Evolutionary conservation across 225 moss, liverwort and hornwort genomes (phyloP), one percentile per base, ranked within the genome.

Genomic region (Anthoceros angustus): DNA sequence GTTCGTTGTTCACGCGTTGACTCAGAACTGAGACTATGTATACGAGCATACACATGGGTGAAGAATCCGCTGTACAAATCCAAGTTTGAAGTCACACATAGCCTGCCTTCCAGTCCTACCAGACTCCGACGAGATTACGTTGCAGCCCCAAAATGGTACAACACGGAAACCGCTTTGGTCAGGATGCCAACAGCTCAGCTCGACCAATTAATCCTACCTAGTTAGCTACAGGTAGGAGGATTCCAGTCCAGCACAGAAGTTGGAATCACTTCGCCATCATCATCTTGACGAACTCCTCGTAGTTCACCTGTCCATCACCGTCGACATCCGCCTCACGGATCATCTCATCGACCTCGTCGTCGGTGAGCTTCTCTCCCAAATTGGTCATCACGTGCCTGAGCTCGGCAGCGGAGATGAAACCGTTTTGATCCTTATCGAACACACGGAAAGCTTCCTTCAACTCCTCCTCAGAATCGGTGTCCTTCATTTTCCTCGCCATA

Each of bases 401-500:
- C 55, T 55, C 55, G n/a, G 55, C 55, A 18, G 55, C 55, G n/a
- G 55, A 55, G 55, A 55, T 55, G 4, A 55, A 55, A 55, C 55
- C 55, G 14, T 55, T 55, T 23, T 55, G 55, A 4, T 55, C 55
- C 4, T 55, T 55, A 23, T 55, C 55, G 14, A 55, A 55, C 55
- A 55, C 55, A 23, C 55, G 55, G 55, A 55, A 55, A 55, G 55
- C 55, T 55, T 55, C 55, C 55, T 55, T 55, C 55, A 55, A 23
- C n/a, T 55, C 55, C 23, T 55, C 55, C n/a, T 55, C 55, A 7
- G 55, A 55, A 4, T 55, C 55, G 1, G 55, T 55, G 23, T 55
- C 55, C n/a, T 55, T 55, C 55, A 55, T 55, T 55, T 55, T 55
- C 55, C 55, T 55, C n/a, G 55, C 55, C 55, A 55, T 55, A 18